Conservation (phyloP, 176 grass and related monocot species). For the Areca catechu region DNA sequence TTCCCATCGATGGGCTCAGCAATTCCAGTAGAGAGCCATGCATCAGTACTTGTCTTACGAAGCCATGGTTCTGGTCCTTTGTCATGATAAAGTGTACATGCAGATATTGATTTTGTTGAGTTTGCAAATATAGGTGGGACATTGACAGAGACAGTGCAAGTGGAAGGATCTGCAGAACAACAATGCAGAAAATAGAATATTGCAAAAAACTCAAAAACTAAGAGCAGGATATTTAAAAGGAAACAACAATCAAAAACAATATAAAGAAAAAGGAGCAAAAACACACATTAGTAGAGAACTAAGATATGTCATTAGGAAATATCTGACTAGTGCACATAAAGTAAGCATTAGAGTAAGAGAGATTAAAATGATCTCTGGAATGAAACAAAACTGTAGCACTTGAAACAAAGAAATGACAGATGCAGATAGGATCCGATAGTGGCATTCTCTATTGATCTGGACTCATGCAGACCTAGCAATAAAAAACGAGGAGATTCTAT, state of each 20-base stretch:
- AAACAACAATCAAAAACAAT: neutral
- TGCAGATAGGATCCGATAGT: too few relatives aligned
- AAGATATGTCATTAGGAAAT: neutral
- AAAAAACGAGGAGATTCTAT: too few relatives aligned
- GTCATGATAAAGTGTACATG: conserved; percentile 84
- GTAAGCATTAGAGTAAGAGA: too few relatives aligned
- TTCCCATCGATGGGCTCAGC: conserved; percentile 44
- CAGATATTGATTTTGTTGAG: conserved; percentile 48
- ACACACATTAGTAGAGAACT: neutral
- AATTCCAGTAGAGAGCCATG: conserved; percentile 78
- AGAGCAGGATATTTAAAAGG: neutral
- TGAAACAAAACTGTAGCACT: too few relatives aligned
- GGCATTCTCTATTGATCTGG: too few relatives aligned
- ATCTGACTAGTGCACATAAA: too few relatives aligned
- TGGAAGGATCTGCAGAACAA: conserved; percentile 49
- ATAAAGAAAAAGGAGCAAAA: neutral
- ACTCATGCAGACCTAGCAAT: too few relatives aligned
- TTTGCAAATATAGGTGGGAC: conserved; percentile 43
- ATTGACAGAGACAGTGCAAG: conserved; percentile 59
- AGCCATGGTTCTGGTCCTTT: conserved; percentile 77
- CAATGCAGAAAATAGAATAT: conserved; percentile 15
- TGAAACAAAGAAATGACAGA: too few relatives aligned
- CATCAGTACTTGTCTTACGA: conserved; percentile 64
- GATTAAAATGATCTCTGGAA: too few relatives aligned
- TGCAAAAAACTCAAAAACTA: neutral